Evolutionary conservation across 23 red algal species (phyloP), one percentile per base, ranked within the genome.

Genomic region (Chondrus crispus): DNA sequence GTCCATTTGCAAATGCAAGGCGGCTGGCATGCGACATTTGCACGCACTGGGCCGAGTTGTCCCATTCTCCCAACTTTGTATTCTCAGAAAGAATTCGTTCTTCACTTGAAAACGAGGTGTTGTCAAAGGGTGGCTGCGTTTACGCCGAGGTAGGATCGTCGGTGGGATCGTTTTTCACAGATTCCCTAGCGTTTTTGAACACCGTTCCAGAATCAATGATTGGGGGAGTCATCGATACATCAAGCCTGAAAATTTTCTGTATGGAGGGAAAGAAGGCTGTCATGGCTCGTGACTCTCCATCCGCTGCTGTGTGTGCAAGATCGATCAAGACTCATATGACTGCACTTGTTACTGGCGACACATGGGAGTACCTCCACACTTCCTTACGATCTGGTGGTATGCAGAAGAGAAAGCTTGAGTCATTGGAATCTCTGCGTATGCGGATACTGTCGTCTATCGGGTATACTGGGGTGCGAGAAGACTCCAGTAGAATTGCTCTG

Each of bases 391-490:
- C 33, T n/a, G 55, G 58, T 48, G 81, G 80, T 2, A 74, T 88
- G 74, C 77, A 68, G 72, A 88, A 94, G 60, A 77, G 88, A 9
- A 28, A 46, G 29, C 28, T 80, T 11, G 91, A 94, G 20, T 81
- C 70, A 18, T 46, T 98, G 14, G 62, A 62, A 18, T 51, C 96
- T 12, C 71, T 95, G 2, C 63, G 96, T 5, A 72, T 95, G 71
- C 87, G 89, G 40, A 33, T 98, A 24, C 80, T 89, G 4, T 36
- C 92, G 44, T 82, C 96, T 0, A 91, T 98, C 45, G 82, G 79
- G 30, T 91, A 92, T 63, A 26, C 71, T 45, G 64, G 64, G 22
- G 42, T 38, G 36, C 75, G 92, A 38, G 66, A 80, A 33, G 68
- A 85, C 16, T 69, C 49, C 33, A 22, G 74, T 10, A 66, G 48